A percentile compares a stretch with the other conserved stretches of the same genome.
Evolutionary conservation across 768 basidiomycete genomes (phyloP).

Genomic region (Kwoniella mangroviensis): DNA sequence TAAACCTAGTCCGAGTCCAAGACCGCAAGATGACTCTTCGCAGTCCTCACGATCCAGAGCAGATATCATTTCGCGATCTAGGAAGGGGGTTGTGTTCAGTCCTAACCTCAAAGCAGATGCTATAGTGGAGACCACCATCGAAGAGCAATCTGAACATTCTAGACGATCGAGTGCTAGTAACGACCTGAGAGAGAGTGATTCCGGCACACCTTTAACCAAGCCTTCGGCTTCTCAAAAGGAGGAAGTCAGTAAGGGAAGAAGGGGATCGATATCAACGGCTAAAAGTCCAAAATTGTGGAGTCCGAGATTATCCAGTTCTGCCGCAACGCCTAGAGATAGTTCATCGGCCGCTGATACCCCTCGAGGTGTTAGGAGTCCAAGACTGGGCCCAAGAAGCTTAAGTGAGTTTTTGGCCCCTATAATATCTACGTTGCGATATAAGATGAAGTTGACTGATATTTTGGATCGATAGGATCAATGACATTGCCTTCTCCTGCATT

Average conservation of each 20-base stretch:
- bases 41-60: background rate
- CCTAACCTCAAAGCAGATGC: conserved; percentile 19
- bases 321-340: background rate
- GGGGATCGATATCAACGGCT: background rate
- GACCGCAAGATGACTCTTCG: background rate
- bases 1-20: conserved; percentile 11
- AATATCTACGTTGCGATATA: too few relatives aligned
- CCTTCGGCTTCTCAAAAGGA: background rate
- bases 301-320: conserved; percentile 11
- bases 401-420: conserved; percentile 24
- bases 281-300: conserved; percentile 9
- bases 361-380: conserved; percentile 15
- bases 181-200: conserved; percentile 5
- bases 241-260: background rate
- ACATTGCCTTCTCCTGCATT: conserved; percentile 27
- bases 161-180: conserved; percentile 8
- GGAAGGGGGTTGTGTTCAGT: conserved; percentile 21
- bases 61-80: conserved; percentile 4
- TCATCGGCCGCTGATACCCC: conserved; percentile 2
- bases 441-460: background rate
- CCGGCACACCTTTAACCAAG: conserved; percentile 4
- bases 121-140: conserved; percentile 12
- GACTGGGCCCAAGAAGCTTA: conserved; percentile 28
- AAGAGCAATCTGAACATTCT: conserved; percentile 13
- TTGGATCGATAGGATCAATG: conserved; percentile 34